These are phyloP conservation scores for Inosperma sp. DNA, from an alignment of 768 basidiomycete genomes.

Conservation along the genomic window DNA sequence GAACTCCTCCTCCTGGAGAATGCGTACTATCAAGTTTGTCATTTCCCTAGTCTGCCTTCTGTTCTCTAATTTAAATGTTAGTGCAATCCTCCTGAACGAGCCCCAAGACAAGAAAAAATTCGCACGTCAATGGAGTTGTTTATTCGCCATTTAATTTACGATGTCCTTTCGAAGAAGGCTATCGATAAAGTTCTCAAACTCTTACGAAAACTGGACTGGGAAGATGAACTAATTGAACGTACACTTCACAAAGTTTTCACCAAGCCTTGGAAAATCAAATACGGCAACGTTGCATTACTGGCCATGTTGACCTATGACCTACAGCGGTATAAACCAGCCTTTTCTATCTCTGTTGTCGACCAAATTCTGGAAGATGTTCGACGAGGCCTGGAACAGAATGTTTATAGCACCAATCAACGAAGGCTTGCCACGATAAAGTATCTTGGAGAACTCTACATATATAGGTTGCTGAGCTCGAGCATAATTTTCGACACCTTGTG, in stretches of 20 bases:
- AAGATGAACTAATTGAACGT: conserved; percentile 57
- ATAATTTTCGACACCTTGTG: conserved; percentile 93
- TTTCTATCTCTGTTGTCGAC: conserved; percentile 84
- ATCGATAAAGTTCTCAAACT: conserved; percentile 95
- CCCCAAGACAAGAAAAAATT: conserved; percentile 79
- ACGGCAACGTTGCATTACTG: conserved; percentile 78
- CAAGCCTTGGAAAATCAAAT: conserved; percentile 99
- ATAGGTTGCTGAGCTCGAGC: conserved; percentile 81
- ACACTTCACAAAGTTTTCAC: conserved; percentile 86
- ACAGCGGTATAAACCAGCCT: conserved; percentile 87
- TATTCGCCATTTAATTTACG: conserved; percentile 91
- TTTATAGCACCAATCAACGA: conserved; percentile 93
- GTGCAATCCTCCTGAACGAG: conserved; percentile 97
- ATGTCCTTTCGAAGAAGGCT: conserved; percentile 87
- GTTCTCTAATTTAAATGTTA: conserved; percentile 27
- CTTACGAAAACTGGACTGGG: conserved; percentile 93
- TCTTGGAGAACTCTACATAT: conserved; percentile 96
- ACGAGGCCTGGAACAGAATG: conserved; percentile 86
- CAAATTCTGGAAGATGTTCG: conserved; percentile 93
- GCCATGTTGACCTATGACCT: conserved; percentile 96
- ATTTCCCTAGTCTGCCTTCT: neutral
- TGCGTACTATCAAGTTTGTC: conserved; percentile 88
- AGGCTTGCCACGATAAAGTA: conserved; percentile 90
- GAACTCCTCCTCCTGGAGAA: conserved; percentile 91
- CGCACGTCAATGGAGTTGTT: conserved; percentile 87